Conservation (phyloP, 306 rosid species). For the Cucurbita moschata region DNA sequence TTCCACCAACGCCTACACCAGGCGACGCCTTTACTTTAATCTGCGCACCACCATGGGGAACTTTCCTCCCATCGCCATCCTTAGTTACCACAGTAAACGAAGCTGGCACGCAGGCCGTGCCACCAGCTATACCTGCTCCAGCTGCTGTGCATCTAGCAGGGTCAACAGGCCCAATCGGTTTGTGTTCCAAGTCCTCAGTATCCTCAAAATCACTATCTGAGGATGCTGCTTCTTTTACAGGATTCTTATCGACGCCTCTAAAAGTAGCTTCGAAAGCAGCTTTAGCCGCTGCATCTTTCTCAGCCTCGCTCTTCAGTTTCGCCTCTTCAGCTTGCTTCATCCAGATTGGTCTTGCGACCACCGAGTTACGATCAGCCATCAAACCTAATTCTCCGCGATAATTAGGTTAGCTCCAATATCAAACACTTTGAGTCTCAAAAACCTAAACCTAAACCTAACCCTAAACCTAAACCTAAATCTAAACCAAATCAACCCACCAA, state of each 20-base stretch:
- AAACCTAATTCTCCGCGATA: constrained; percentile 7
- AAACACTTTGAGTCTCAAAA: neutral
- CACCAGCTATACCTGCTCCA: constrained; percentile 82
- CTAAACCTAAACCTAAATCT: neutral
- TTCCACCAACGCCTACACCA: constrained; percentile 87
- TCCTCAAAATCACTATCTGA: constrained; percentile 91
- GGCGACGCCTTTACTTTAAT: constrained; percentile 71
- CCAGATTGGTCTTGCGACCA: constrained; percentile 72
- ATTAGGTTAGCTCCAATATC: neutral
- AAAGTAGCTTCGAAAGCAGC: constrained; percentile 97
- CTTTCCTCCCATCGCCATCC: constrained; percentile 80
- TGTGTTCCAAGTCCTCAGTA: constrained; percentile 50
- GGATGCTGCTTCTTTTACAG: constrained; percentile 27
- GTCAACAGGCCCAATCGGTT: constrained; percentile 87
- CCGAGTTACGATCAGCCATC: constrained; percentile 78
- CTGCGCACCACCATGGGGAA: constrained; percentile 52
- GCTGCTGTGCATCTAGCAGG: constrained; percentile 77
- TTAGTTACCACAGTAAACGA: constrained; percentile 63
- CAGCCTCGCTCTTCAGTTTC: constrained; percentile 80
- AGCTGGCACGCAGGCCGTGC: constrained; percentile 77
- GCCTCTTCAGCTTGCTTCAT: constrained; percentile 99
- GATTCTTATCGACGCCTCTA: constrained; percentile 52
- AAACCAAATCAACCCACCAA: constrained; percentile 10
- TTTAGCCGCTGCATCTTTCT: constrained; percentile 84
- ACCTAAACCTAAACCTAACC: constrained; percentile 1